Base-by-base conservation (phyloP, 495 filamentous ascomycete genomes). In the Talaromyces stipitatus region DNA sequence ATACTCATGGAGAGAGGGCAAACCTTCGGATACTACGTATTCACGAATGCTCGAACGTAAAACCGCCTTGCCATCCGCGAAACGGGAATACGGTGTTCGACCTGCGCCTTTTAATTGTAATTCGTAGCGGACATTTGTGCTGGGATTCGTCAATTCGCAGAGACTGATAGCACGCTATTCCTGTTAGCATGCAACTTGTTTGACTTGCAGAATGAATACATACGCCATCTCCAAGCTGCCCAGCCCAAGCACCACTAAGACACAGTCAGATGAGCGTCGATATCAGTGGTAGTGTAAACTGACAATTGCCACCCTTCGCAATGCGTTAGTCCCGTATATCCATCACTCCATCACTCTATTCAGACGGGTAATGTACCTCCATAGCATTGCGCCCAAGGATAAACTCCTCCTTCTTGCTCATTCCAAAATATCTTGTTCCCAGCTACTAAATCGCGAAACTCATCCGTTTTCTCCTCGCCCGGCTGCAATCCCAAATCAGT, bases 331-430 rank as follows among this genome's bases (percentile, higher is more conserved):
- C 41, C 55, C 36, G 6, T 71, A 63, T 16, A 69, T 67, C 54
- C 48, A 26, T 26, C 8, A 18, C 24, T n/a, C 28, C 14, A 26
- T 16, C 23, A 28, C 9, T 11, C 11, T 11, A 47, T 57, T 51
- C 20, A 12, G 45, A 26, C 6, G 22, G 10, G 23, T 16, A 47
- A 55, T 66, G 59, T 58, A 76, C 92, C 94, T 56, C 94, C 94
- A 71, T 98, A 98, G 67, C 92, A 97, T 71, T 97, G 92, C 30
- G 95, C 91, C 94, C 94, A 98, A 11, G 94, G 95, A 66, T 97
- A 97, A 32, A 92, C 83, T 4, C 81, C 78, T 62, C 87, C 72
- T 66, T 80, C 79, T 38, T 85, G 83, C 56, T 82, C 71, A 14
- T 64, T 67, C 72, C 79, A 79, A 33, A 80, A 69, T 57, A 95